Evolutionary conservation across 345 rosid species (phyloP).

Genomic region (Pistacia atlantica): DNA sequence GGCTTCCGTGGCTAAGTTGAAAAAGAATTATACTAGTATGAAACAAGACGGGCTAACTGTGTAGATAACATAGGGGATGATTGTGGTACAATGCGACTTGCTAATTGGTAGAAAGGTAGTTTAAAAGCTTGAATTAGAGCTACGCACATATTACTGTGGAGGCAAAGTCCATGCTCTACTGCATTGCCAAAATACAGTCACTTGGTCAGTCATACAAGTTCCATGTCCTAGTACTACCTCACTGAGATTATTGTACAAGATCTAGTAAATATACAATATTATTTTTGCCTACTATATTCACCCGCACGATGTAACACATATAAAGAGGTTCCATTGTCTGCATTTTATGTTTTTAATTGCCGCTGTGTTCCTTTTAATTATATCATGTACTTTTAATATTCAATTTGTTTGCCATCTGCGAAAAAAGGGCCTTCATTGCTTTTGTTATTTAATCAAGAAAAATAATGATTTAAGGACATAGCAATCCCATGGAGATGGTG

Average conservation of each 20-base stretch:
- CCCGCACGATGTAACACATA: too few relatives aligned
- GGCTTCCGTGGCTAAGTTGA: constrained; percentile 32
- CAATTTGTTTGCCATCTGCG: too few relatives aligned
- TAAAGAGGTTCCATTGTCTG: background rate
- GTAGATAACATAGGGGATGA: constrained; percentile 23
- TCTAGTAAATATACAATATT: background rate
- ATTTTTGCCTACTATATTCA: background rate
- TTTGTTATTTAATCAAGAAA: too few relatives aligned
- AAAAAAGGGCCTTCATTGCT: too few relatives aligned
- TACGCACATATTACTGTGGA: constrained; percentile 5
- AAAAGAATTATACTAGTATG: background rate
- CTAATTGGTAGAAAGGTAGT: background rate
- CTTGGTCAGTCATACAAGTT: too few relatives aligned
- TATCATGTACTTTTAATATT: too few relatives aligned
- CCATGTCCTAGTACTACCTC: too few relatives aligned
- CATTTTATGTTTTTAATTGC: background rate
- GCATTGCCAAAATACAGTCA: too few relatives aligned
- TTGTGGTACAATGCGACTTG: background rate
- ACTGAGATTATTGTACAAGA: background rate
- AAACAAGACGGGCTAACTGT: constrained; percentile 5
- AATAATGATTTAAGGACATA: too few relatives aligned
- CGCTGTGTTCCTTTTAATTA: background rate
- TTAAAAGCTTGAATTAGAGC: background rate
- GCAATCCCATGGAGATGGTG: too few relatives aligned
- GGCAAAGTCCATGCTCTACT: too few relatives aligned